phyloP scores from a whole-genome alignment of 1,284 basidiomycete species.

The Moesziomyces globuligerus region DNA sequence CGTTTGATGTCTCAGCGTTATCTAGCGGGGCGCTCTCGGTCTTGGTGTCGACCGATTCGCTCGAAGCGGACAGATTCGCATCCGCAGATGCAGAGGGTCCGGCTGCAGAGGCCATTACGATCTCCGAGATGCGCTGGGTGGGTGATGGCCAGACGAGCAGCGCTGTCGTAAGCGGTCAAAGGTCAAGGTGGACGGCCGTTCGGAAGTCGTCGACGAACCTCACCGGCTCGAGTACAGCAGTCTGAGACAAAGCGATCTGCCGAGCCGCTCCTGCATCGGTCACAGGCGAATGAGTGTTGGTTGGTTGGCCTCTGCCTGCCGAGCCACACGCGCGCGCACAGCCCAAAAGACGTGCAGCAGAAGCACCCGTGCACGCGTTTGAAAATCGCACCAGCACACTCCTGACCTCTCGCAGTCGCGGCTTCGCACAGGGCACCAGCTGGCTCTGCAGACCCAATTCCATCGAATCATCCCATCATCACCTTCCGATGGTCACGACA shows the following conservation, averaged over 20 bases:
- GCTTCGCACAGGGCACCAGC: too few species aligned
- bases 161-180: not conserved
- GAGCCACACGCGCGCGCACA: not conserved
- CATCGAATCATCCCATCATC: too few species aligned
- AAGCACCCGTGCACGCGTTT: not conserved
- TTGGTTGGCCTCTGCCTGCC: not conserved
- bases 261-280: not conserved
- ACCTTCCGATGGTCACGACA: too few species aligned
- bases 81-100: constrained; percentile 7
- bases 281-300: not conserved
- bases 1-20: too few species aligned
- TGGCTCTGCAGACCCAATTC: too few species aligned
- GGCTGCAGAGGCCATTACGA: not conserved
- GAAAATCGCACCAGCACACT: not conserved
- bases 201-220: not conserved
- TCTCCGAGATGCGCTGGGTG: not conserved
- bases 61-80: not conserved
- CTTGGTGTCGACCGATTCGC: constrained; percentile 5
- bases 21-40: not conserved
- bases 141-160: not conserved
- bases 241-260: not conserved
- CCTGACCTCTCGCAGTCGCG: too few species aligned
- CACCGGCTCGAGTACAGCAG: too few species aligned
- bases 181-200: not conserved
- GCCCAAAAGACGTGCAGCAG: not conserved